These are phyloP conservation scores for Diversispora eburnea DNA, from an alignment of 192 early-diverging fungal genomes.

Conservation along the genomic window DNA sequence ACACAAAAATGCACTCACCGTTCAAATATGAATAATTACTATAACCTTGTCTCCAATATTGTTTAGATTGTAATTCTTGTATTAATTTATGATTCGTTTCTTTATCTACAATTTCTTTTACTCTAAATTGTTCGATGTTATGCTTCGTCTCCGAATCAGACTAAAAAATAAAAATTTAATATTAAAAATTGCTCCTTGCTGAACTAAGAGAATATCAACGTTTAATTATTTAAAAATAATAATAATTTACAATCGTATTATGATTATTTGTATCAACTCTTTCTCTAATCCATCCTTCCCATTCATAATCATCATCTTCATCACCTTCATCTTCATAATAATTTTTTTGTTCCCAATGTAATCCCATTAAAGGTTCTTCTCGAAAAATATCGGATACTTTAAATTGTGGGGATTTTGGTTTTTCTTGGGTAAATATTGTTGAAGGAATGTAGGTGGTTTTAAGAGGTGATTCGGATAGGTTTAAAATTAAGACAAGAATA, in stretches of 20 bases:
- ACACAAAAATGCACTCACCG: background rate
- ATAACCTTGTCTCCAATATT: slow-evolving; percentile 31
- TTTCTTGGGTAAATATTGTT: background rate
- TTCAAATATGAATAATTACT: background rate
- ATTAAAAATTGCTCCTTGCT: too few species aligned
- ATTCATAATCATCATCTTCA: slow-evolving; percentile 29
- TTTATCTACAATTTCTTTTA: background rate
- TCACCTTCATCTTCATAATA: slow-evolving; percentile 10
- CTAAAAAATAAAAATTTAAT: too few species aligned
- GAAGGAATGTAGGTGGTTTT: background rate
- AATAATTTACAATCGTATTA: background rate
- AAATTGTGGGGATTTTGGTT: background rate
- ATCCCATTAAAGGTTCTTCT: slow-evolving; percentile 37
- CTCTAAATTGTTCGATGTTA: background rate
- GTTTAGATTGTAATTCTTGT: slow-evolving; percentile 17
- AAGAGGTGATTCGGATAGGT: slow-evolving; percentile 1
- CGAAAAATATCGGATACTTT: slow-evolving; percentile 24
- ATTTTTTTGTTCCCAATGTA: slow-evolving; percentile 32
- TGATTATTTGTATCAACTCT: background rate
- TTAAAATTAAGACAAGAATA: background rate
- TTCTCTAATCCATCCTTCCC: slow-evolving; percentile 20
- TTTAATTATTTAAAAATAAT: background rate
- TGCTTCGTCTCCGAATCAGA: background rate
- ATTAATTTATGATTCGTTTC: slow-evolving; percentile 26
- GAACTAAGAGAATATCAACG: background rate